Evolutionary conservation across 1,139 yeast genomes (phyloP).

Genomic region (Candida smagusa): DNA sequence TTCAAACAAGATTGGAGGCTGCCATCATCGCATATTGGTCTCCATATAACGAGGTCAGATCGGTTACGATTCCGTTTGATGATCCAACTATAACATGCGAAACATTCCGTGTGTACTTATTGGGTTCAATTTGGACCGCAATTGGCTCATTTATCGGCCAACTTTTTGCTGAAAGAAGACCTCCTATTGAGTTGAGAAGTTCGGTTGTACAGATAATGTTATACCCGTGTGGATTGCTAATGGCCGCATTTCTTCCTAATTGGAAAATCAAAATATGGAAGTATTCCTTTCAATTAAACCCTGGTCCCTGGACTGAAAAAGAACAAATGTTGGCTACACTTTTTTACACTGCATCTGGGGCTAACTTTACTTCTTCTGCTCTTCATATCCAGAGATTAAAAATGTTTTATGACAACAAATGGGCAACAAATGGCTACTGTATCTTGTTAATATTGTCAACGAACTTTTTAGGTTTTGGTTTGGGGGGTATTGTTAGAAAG

Average conservation of each 20-base stretch:
- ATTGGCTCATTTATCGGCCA: conserved; percentile 56
- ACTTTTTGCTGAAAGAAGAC: conserved; percentile 55
- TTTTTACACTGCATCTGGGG: conserved; percentile 14
- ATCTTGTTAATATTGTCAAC: conserved; percentile 13
- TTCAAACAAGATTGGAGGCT: conserved; percentile 15
- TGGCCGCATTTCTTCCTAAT: conserved; percentile 21
- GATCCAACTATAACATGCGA: conserved; percentile 49
- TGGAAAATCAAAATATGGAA: conserved; percentile 14
- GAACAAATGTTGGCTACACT: conserved; percentile 20
- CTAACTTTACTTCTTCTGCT: conserved; percentile 10
- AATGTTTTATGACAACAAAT: conserved; percentile 11
- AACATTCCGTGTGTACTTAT: conserved; percentile 52
- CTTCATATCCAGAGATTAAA: conserved; percentile 15
- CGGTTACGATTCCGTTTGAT: conserved; percentile 52
- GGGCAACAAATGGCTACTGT: conserved; percentile 16
- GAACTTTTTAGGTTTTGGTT: conserved; percentile 20
- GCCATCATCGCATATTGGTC: conserved; percentile 47
- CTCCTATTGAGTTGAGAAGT: conserved; percentile 42
- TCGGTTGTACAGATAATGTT: conserved; percentile 55
- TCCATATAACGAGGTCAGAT: conserved; percentile 63
- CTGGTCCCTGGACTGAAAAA: conserved; percentile 23
- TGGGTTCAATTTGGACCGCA: conserved; percentile 54
- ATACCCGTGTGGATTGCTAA: conserved; percentile 51
- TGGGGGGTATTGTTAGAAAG: conserved; percentile 17
- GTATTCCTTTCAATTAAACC: conserved; percentile 17